Evolutionary conservation across 805 yeast species (phyloP), one percentile per base, ranked within the genome.

Genomic region (Cyberlindnera americana): DNA sequence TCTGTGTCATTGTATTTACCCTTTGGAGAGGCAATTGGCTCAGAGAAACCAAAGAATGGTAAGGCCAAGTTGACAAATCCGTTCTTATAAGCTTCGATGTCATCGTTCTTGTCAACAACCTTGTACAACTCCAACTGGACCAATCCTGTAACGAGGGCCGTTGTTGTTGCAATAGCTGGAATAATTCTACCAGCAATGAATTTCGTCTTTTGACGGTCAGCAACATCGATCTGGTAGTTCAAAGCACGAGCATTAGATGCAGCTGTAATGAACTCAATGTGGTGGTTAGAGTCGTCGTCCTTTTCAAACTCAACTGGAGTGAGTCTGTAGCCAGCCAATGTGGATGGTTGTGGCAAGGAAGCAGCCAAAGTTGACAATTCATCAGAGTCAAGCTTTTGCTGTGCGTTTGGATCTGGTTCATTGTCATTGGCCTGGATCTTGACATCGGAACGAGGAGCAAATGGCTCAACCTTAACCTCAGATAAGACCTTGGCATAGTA

Each of bases 91-190:
- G 81, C 80, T 60, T 90, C 97, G 51, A 91, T 74, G 50, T 81
- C 80, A 27, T 70, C 74, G 57, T 82, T 78, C 13, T 75, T 75
- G 56, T 83, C 95, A 32, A 79, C 86, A 48, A 93, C 91, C 69
- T 93, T 93, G 70, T 86, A 85, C 42, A 91, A 70, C 66, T 93
- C 99, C 50, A 93, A 68, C 56, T 95, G 86, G 18, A 89, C 95
- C 56, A 93, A 72, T 34, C 99, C 99, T 6, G 99, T 87, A 17
- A 93, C 99, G 52, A 90, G 69, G 9, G 97, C 95, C n/a, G 99
- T 93, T 2, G 99, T 93, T 3, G 99, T 93, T 26, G 99, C 99
- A 69, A 93, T 93, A 16, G 99, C 99, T 13, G 99, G 99, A 51
- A 93, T 93, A 51, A 93, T 93, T 65, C 95, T 82, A 34, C 99